phyloP scores from a whole-genome alignment of 805 yeast species.

The Saccharomyces cerevisiae region DNA sequence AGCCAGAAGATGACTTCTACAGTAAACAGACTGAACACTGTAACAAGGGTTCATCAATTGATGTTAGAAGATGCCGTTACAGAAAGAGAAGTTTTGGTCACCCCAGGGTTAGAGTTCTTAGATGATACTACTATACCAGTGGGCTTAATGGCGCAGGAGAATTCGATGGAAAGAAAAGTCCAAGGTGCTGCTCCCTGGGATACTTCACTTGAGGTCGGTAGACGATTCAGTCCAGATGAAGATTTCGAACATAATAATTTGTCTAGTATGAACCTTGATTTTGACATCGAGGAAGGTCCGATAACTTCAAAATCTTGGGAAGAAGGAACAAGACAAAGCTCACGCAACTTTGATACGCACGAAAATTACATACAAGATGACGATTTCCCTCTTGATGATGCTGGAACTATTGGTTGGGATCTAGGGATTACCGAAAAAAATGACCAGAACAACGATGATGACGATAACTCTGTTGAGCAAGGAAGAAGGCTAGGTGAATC shows the following conservation, averaged over 20 bases:
- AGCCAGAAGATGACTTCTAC: slow-evolving; percentile 43
- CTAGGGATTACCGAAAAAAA: slow-evolving; percentile 19
- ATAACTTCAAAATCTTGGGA: slow-evolving; percentile 16
- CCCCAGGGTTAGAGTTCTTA: slow-evolving; percentile 43
- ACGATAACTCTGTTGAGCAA: slow-evolving; percentile 57
- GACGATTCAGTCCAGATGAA: slow-evolving; percentile 20
- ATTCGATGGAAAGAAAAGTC: slow-evolving; percentile 23
- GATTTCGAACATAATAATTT: slow-evolving; percentile 15
- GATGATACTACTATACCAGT: slow-evolving; percentile 9
- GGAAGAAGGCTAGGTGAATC: slow-evolving; percentile 44
- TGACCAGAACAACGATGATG: slow-evolving; percentile 16
- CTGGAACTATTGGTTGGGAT: slow-evolving; percentile 23
- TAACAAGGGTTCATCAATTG: slow-evolving; percentile 50
- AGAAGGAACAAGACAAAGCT: slow-evolving; percentile 21
- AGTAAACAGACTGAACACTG: slow-evolving; percentile 51
- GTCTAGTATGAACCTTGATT: slow-evolving; percentile 25
- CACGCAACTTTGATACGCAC: slow-evolving; percentile 1
- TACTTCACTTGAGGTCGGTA: slow-evolving; percentile 27
- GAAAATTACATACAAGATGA: slow-evolving; percentile 8
- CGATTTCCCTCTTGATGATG: slow-evolving; percentile 26
- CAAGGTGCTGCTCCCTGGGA: slow-evolving; percentile 30
- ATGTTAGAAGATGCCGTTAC: slow-evolving; percentile 73
- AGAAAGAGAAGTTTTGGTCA: slow-evolving; percentile 61
- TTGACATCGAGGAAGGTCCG: slow-evolving; percentile 26
- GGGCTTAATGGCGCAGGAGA: slow-evolving; percentile 13